A percentile compares a stretch with the other conserved stretches of the same genome.
Conservation (phyloP, 23 red algal genomes). For the Cyanidium caldarium region DNA sequence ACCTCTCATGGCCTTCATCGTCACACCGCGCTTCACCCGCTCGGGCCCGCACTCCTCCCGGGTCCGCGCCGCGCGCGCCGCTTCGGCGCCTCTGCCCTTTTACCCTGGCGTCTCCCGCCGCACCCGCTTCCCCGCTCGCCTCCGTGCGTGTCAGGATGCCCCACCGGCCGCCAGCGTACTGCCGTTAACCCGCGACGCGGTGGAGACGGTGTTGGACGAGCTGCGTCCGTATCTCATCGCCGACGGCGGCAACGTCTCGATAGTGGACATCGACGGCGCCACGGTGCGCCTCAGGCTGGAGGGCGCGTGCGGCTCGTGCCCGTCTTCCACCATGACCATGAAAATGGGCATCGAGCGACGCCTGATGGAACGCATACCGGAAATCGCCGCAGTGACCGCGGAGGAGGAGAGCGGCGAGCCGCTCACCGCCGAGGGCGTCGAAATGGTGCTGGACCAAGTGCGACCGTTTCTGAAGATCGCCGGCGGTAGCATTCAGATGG, state of each 20-base stretch:
- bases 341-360: constrained; percentile 84
- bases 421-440: constrained; percentile 60
- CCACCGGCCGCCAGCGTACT: too few species aligned
- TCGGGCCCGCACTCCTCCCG: too few species aligned
- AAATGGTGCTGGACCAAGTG: constrained; percentile 72
- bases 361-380: constrained; percentile 70
- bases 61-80: too few species aligned
- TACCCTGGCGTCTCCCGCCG: too few species aligned
- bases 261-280: constrained; percentile 89
- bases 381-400: constrained; percentile 79
- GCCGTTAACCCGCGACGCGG: constrained; percentile 44
- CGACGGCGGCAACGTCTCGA: constrained; percentile 81
- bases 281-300: constrained; percentile 72
- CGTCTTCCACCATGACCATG: constrained; percentile 80
- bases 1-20: too few species aligned
- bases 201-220: constrained; percentile 86
- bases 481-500: constrained; percentile 61
- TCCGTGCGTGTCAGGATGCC: too few species aligned
- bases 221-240: constrained; percentile 92
- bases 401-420: constrained; percentile 54
- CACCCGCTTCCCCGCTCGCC: too few species aligned
- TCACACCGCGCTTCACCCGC: too few species aligned
- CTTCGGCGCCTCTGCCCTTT: too few species aligned
- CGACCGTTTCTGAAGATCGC: constrained; percentile 97
- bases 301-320: constrained; percentile 82